Evolutionary conservation across 2,329 filamentous ascomycete species (phyloP).

Genomic region (Elsinoe australis): DNA sequence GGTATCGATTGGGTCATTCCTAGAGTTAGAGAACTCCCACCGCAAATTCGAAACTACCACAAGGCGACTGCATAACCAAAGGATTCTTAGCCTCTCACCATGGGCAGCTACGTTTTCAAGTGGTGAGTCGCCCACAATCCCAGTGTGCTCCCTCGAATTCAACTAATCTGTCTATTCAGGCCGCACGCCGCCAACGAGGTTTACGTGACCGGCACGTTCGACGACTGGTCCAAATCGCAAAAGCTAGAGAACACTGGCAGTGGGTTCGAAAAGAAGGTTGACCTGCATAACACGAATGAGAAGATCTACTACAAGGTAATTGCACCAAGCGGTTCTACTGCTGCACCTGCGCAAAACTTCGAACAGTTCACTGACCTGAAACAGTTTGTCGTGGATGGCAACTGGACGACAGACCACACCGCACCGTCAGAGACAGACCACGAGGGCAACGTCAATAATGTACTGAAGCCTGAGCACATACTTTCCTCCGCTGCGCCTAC

Average conservation of each 20-base stretch:
- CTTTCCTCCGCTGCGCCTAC: slow-evolving; percentile 62
- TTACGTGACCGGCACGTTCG: slow-evolving; percentile 91
- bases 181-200: slow-evolving; percentile 76
- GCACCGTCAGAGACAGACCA: slow-evolving; percentile 76
- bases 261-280: slow-evolving; percentile 71
- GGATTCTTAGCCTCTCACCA: slow-evolving; percentile 29
- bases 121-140: slow-evolving; percentile 52
- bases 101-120: slow-evolving; percentile 63
- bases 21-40: not conserved
- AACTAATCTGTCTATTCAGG: slow-evolving; percentile 47
- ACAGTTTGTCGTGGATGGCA: slow-evolving; percentile 91
- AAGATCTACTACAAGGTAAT: slow-evolving; percentile 94
- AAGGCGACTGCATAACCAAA: not conserved
- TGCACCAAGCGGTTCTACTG: not conserved
- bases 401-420: slow-evolving; percentile 76
- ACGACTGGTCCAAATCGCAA: slow-evolving; percentile 84
- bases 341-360: not conserved
- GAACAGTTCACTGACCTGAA: slow-evolving; percentile 12
- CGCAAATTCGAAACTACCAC: slow-evolving; percentile 1
- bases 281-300: slow-evolving; percentile 54
- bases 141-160: slow-evolving; percentile 10
- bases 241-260: slow-evolving; percentile 69
- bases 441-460: slow-evolving; percentile 85
- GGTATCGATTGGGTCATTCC: slow-evolving; percentile 10
- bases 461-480: slow-evolving; percentile 70